Base-by-base conservation (phyloP, 2,329 filamentous ascomycete genomes). In the Aspergillus chevalieri region DNA sequence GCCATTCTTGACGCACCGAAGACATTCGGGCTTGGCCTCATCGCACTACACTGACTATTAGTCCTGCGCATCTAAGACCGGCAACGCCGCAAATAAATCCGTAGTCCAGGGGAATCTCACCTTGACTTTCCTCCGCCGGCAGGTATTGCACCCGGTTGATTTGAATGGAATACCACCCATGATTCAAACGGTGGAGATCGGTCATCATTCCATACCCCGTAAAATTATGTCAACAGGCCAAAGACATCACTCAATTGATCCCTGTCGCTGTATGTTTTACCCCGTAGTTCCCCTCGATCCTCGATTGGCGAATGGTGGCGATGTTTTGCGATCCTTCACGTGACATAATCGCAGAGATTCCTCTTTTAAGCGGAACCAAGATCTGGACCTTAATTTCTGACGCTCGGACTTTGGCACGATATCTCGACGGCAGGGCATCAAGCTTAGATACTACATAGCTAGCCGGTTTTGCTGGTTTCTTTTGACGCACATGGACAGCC, bases 1-100 rank as follows among this genome's bases (percentile, higher is more conserved):
- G 49, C 57, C 54, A 24, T 60, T 56, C 14, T 57, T 58, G 48
- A 60, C 50, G 47, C 59, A 64, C 21, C 55, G 49, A 38, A 53
- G 43, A 43, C 54, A 62, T 47, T 61, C 44, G 15, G 50, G 56
- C 46, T 52, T 60, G 28, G 52, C 49, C 48, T 56, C 53, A 49
- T 64, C 60, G 43, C 57, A 62, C 56, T 57, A 53, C 24, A 48
- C 34, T 22, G 21, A 17, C 9, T 19, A 22, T 41, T 1, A 41
- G 17, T 15, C 14, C 15, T 38, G 14, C 15, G 14, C 34, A n/a
- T n/a, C 8, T 8, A 8, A 5, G 14, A 7, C 34, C 6, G 34
- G 15, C 6, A 36, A 6, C 33, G 33, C 9, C n/a, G 34, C 8
- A 36, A 12, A 15, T n/a, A 36, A 36, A 36, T 36, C n/a, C 14